Evolutionary conservation across 306 rosid genomes (phyloP), one percentile per base, ranked within the genome.

Genomic region (Cucurbita moschata): DNA sequence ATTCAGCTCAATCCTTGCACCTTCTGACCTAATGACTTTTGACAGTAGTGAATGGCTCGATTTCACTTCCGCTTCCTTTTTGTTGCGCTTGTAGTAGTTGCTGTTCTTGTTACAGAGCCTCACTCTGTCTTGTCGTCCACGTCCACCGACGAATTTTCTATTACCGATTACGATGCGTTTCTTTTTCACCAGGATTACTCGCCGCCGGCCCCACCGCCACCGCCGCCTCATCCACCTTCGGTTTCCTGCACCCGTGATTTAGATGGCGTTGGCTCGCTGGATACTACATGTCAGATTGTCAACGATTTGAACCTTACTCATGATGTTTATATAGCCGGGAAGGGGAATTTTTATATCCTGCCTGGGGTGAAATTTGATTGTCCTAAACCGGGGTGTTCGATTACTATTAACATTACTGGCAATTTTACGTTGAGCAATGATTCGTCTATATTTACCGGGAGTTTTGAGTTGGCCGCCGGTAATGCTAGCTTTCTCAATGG

Each of bases 141-240:
- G 58, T 87, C 78, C 72, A 87, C 75, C 70, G 74, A 61, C 37
- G 96, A 86, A 21, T 76, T 80, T 55, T 72, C 87, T 9, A 15
- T 85, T 46, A 47, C 79, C 42, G 96, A 87, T 83, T 82, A 82
- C 19, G 89, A 84, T 77, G 84, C 85, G 88, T 84, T 47, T 78
- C 85, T 91, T 40, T 91, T 89, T 40, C 96, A 87, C 42, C 99
- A 91, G 77, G 99, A 95, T 60, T 95, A 95, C 84, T 88, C 99
- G 44, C 99, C 99, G 5, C 99, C 99, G 30, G 87, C 99, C 42
- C 99, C 99, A 5, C 99, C 99, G 0, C 99, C 97, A 0, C 99
- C 99, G 3, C 99, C 99, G 52, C 99, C 99, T 11, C 97, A 76
- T 61, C 96, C 97, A 30, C 99, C 99, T 52, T 88, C 96, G 43